Evolutionary conservation across 1,284 basidiomycete species (phyloP), one percentile per base, ranked within the genome.

Genomic region (Ceratobasidium sp.): DNA sequence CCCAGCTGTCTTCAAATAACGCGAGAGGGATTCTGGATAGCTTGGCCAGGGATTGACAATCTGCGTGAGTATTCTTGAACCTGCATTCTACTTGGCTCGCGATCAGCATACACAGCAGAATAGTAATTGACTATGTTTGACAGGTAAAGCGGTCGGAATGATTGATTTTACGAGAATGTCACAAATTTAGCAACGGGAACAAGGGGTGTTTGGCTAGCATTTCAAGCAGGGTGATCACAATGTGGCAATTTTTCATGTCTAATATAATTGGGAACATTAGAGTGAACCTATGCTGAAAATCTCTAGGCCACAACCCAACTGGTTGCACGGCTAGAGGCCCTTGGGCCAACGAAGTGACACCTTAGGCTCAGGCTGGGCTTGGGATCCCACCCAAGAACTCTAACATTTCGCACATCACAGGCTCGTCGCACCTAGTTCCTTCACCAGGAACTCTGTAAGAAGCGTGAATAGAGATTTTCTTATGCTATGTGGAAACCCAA

Each of bases 1-100:
- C 41, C 22, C 33, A 59, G 53, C 31, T 71, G 66, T 22, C 54
- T 71, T 27, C 66, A 71, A 33, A 33, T 71, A 14, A 71, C 66
- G 9, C 33, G 22, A 31, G 66, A 71, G 22, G 54, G 66, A 14
- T 59, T 56, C 22, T 71, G 66, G 66, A 47, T 71, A 33, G 41
- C 66, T 33, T 59, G 66, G 54, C 27, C 45, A n/a, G 31, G n/a
- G 19, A 36, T 54, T 45, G 44, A 11, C 14, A 59, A 27, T 45
- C 41, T 45, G 33, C 53, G 66, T 71, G 29, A 71, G 51, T 19
- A 2, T 71, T 1, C 27, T 22, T 71, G 9, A 15, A 27, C 14
- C 19, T 6, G 44, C 41, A 27, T 63, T 41, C 36, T 41, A 41
- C 11, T 41, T 41, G 36, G 36, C 36, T 41, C 4, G 36, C 36